Conservation (phyloP, 2,329 filamentous ascomycete species). For the Diaporthe destruens region DNA sequence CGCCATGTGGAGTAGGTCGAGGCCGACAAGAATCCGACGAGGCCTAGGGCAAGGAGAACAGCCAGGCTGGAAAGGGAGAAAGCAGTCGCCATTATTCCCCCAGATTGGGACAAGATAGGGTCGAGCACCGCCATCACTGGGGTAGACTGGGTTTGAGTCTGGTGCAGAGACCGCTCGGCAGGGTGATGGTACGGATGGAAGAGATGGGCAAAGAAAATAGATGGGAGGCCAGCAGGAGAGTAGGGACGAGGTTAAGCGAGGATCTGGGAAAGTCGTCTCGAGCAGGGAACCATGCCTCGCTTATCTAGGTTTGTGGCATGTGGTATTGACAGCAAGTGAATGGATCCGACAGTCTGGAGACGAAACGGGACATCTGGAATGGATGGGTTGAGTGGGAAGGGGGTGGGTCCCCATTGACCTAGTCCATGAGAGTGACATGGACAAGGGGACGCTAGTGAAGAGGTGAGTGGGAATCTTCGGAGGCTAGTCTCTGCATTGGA, state of each 20-base stretch:
- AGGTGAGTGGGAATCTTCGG: slow-evolving; percentile 28
- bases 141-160: background rate
- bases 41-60: slow-evolving; percentile 37
- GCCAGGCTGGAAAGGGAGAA: slow-evolving; percentile 31
- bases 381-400: slow-evolving; percentile 37
- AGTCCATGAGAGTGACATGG: slow-evolving; percentile 40
- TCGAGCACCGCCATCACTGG: slow-evolving; percentile 37
- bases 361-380: slow-evolving; percentile 39
- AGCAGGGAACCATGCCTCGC: slow-evolving; percentile 39
- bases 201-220: background rate
- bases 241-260: slow-evolving; percentile 30
- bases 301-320: slow-evolving; percentile 41
- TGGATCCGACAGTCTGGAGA: slow-evolving; percentile 43
- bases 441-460: slow-evolving; percentile 41
- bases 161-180: background rate
- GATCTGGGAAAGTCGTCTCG: slow-evolving; percentile 22
- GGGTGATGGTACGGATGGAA: background rate
- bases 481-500: slow-evolving; percentile 15
- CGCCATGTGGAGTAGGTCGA: slow-evolving; percentile 44
- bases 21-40: slow-evolving; percentile 42
- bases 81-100: background rate
- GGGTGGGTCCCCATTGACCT: slow-evolving; percentile 28
- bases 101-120: slow-evolving; percentile 25
- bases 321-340: slow-evolving; percentile 34
- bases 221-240: slow-evolving; percentile 14